Evolutionary conservation across 1,284 basidiomycete genomes (phyloP), one percentile per base, ranked within the genome.

Genomic region (Cystobasidium sp.): DNA sequence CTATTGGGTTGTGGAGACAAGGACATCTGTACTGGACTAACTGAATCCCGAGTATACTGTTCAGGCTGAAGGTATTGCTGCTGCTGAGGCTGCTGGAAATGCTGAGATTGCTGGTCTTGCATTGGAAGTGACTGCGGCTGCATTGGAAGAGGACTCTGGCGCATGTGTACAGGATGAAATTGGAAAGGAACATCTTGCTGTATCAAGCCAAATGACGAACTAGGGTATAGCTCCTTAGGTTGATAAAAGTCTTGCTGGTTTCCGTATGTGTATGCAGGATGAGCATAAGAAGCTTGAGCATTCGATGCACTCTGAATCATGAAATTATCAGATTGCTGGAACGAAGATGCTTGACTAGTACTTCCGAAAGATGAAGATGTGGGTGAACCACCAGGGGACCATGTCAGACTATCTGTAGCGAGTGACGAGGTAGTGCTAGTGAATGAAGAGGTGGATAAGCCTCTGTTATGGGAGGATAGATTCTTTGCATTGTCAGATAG

Each of bases 371-470:
- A 46, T 10, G 64, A 66, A 4, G 49, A 51, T 20, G 51, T 55
- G 16, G 64, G 64, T 43, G 64, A 66, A 37, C 49, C 64, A 43
- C 12, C 18, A 1, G 64, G 64, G 0, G 64, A 66, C 39, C 39
- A 66, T 37, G 51, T 55, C 49, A 66, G 22, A 37, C 51, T 53
- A 18, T 66, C 64, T 31, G 53, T 39, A 1, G 47, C 31, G 14
- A 31, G 51, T 12, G 64, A 53, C 14, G 55, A 56, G 1, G 51
- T 41, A 18, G 49, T 37, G 51, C 49, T 52, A 6, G 64, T 51
- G 22, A 43, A 53, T 49, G 61, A 63, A 37, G 61, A 62, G 39
- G 44, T 24, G 16, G 61, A 63, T 47, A 63, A 41, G 18, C 56
- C 56, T 59, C 56, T 59, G 14, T 59, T 41, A 43, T 59, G 56